Conservation (phyloP, 2,329 filamentous ascomycete species). For the Xylariomycetidae sp. region DNA sequence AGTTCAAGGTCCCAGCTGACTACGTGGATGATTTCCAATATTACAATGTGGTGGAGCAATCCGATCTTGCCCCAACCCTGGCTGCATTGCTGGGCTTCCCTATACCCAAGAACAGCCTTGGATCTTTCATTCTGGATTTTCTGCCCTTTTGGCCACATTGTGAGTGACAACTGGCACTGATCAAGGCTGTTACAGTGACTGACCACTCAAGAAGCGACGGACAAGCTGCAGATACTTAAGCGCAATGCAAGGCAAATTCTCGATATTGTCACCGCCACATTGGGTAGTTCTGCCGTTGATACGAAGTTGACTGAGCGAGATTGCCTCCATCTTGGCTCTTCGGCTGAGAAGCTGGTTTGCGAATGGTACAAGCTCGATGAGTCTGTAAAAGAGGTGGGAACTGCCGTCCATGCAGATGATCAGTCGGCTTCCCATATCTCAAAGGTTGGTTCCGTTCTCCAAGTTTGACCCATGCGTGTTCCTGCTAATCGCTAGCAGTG, state of each 20-base stretch:
- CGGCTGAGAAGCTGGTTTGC: slow-evolving; percentile 59
- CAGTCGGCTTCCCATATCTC: slow-evolving; percentile 31
- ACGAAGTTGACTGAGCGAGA: slow-evolving; percentile 13
- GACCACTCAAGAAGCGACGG: slow-evolving; percentile 21
- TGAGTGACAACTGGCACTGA: slow-evolving; percentile 29
- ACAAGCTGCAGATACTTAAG: slow-evolving; percentile 58
- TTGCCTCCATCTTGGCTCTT: slow-evolving; percentile 32
- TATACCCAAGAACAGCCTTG: slow-evolving; percentile 82
- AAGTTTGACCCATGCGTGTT: not conserved
- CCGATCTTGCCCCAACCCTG: slow-evolving; percentile 85
- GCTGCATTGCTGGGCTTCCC: slow-evolving; percentile 84
- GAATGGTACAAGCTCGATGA: slow-evolving; percentile 50
- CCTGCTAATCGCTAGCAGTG: slow-evolving; percentile 40
- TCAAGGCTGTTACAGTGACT: slow-evolving; percentile 1
- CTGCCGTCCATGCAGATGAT: slow-evolving; percentile 3
- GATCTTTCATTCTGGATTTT: slow-evolving; percentile 76
- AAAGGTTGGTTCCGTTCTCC: slow-evolving; percentile 35
- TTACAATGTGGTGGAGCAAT: slow-evolving; percentile 84
- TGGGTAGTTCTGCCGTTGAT: slow-evolving; percentile 44
- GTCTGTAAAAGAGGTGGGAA: slow-evolving; percentile 8
- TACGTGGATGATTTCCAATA: slow-evolving; percentile 70
- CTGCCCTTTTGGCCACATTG: slow-evolving; percentile 67
- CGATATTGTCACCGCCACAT: slow-evolving; percentile 68
- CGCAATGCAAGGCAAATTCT: slow-evolving; percentile 79
- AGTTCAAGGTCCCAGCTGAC: slow-evolving; percentile 45